Evolutionary conservation across 192 early-diverging fungal genomes (phyloP), one percentile per base, ranked within the genome.

Genomic region (Chytriomyces sp.): DNA sequence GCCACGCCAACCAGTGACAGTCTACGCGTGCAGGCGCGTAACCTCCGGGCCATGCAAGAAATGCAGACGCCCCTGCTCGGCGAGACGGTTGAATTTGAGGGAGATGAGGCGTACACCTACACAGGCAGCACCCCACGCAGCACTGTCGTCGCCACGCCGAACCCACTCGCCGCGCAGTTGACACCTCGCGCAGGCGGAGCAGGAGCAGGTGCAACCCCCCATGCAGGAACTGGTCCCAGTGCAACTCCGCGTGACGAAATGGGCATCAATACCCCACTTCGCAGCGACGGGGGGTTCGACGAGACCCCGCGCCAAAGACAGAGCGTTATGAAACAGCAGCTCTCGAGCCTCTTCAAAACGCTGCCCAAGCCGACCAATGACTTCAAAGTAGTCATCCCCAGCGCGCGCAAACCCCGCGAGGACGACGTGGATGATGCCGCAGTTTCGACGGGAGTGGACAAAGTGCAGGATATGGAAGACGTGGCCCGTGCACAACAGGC

Each of bases 301-400:
- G 88, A 85, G 10, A 95, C 95, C 6, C 91, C 93, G 26, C 86
- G 90, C 5, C 54, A 81, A 55, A 79, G 82, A 3, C 88, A 90
- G 62, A 69, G 71, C 25, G 77, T 85, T 10, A 70, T 92, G 30
- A 89, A 89, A 17, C 88, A 92, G 69, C 89, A 90, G 59, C 84
- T 99, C 8, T 73, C 86, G 31, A 84, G 82, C 56, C 84, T 90
- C 36, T 89, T 97, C 28, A 81, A 81, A 3, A 62, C 78, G 30
- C 78, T 99, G 17, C 97, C 97, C 1, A 82, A 85, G 64, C 97
- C 97, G 41, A 91, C 91, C 52, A 98, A 97, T 75, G 93, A 96
- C 67, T 95, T 96, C 78, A 92, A 95, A 63, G 88, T 99, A 62
- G 89, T 92, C 10, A 76, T 96, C 57, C 96, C 95, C 1, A 91